A percentile compares a stretch with the other conserved stretches of the same genome.
phyloP scores from a whole-genome alignment of 192 early-diverging fungal species.

The Coemansia sp. region DNA sequence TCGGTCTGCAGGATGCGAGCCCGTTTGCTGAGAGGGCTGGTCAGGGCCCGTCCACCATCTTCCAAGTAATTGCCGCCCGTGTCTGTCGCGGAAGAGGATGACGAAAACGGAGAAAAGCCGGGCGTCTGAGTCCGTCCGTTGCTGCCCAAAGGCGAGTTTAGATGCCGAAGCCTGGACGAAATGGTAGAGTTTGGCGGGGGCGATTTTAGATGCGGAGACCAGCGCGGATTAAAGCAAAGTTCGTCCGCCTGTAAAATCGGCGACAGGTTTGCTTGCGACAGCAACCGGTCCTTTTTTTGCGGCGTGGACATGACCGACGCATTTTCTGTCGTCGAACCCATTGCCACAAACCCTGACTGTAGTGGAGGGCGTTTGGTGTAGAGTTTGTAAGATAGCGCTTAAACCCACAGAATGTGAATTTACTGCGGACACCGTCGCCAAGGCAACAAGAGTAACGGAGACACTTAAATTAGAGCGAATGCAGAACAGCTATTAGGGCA shows the following conservation, averaged over 20 bases:
- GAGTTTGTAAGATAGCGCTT: not conserved
- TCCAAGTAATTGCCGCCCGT: not conserved
- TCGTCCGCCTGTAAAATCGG: conserved; percentile 53
- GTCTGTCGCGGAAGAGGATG: not conserved
- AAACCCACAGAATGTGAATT: not conserved
- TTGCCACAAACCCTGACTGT: not conserved
- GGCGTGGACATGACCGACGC: conserved; percentile 31
- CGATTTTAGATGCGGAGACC: conserved; percentile 52
- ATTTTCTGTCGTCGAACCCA: conserved; percentile 31
- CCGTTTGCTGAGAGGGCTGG: conserved; percentile 42
- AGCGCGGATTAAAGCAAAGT: conserved; percentile 51
- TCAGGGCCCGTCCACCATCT: conserved; percentile 9
- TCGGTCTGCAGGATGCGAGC: conserved; percentile 43
- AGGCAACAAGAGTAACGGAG: not conserved
- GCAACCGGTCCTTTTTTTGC: conserved; percentile 16
- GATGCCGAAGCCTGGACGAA: conserved; percentile 35
- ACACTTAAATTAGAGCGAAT: too few relatives aligned
- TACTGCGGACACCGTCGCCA: not conserved
- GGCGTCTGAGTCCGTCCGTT: conserved; percentile 2
- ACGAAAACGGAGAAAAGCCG: not conserved
- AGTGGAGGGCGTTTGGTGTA: not conserved
- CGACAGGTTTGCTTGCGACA: conserved; percentile 11
- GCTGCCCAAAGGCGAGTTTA: conserved; percentile 11
- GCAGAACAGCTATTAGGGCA: conserved; percentile 1
- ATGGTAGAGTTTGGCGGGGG: conserved; percentile 46